Conservation (phyloP, 1,139 yeast species). For the Blastobotrys raffinosifermentans region DNA sequence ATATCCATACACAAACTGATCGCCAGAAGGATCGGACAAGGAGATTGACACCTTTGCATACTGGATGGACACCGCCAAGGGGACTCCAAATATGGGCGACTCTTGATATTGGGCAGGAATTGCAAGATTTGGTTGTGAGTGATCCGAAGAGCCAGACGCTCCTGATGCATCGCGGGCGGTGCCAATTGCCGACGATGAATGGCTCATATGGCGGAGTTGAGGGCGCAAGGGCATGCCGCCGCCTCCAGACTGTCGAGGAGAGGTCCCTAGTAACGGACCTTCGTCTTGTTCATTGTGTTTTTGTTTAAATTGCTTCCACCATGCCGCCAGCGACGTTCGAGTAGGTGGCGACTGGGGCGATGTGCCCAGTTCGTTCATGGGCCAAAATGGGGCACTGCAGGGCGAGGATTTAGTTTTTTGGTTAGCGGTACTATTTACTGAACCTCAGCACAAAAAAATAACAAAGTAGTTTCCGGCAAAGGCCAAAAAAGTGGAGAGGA, state of each 20-base stretch:
- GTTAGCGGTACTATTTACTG: too few relatives aligned
- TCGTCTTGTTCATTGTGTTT: constrained; percentile 14
- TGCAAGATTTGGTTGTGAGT: constrained; percentile 3
- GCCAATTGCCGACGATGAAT: constrained; percentile 17
- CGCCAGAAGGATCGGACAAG: constrained; percentile 45
- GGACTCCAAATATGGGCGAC: constrained; percentile 73
- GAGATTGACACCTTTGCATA: constrained; percentile 74
- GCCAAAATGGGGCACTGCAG: too few relatives aligned
- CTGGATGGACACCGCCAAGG: constrained; percentile 61
- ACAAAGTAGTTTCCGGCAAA: too few relatives aligned
- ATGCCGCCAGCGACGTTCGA: constrained; percentile 32
- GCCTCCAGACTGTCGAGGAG: constrained; percentile 3
- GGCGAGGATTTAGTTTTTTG: too few relatives aligned
- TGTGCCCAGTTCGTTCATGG: constrained; percentile 5
- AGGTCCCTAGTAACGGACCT: constrained; percentile 6
- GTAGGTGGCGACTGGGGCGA: constrained; percentile 28
- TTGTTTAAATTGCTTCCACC: constrained; percentile 42
- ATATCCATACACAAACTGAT: constrained; percentile 63
- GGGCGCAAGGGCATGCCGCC: constrained; percentile 19
- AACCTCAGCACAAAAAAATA: too few relatives aligned
- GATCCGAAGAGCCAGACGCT: constrained; percentile 1
- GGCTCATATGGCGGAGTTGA: constrained; percentile 27
- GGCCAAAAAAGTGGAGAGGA: too few relatives aligned
- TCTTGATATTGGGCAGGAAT: constrained; percentile 28
- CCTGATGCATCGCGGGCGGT: constrained; percentile 3